Evolutionary conservation across 441 rosid genomes (phyloP).

Genomic region (Gossypium schwendimanii): DNA sequence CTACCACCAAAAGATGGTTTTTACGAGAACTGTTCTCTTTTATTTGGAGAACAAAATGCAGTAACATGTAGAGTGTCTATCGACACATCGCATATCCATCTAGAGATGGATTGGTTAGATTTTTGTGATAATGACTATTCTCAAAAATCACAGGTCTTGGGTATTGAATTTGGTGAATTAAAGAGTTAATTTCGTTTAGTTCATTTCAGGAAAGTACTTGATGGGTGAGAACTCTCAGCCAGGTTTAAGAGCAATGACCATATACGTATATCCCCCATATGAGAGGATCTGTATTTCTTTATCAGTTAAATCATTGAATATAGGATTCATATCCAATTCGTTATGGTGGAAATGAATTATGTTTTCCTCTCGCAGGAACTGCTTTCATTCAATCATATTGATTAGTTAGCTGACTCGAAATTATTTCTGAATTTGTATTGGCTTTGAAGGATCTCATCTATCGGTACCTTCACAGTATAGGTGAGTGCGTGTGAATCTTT

Average conservation of each 20-base stretch:
- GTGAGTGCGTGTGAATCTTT: not conserved
- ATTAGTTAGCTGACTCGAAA: not conserved
- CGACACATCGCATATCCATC: slow-evolving; percentile 45
- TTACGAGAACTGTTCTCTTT: slow-evolving; percentile 42
- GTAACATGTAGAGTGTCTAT: slow-evolving; percentile 56
- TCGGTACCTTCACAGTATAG: not conserved
- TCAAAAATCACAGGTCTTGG: slow-evolving; percentile 36
- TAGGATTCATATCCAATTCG: not conserved
- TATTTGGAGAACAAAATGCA: slow-evolving; percentile 30
- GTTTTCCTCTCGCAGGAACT: not conserved
- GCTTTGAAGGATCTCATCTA: not conserved
- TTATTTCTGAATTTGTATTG: not conserved
- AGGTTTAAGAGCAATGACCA: not conserved
- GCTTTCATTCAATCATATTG: not conserved
- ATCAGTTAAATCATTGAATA: not conserved
- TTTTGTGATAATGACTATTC: slow-evolving; percentile 23
- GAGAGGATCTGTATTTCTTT: not conserved
- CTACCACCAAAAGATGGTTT: slow-evolving; percentile 62
- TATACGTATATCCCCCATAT: not conserved
- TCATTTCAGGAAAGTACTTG: not conserved
- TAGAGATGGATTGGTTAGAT: slow-evolving; percentile 40
- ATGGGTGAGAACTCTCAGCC: slow-evolving; percentile 11
- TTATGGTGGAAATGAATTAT: not conserved
- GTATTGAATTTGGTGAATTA: slow-evolving; percentile 58
- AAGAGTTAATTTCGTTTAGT: slow-evolving; percentile 4